Evolutionary conservation across 176 grass and related monocot genomes (phyloP).

Genomic region (Zea mays): DNA sequence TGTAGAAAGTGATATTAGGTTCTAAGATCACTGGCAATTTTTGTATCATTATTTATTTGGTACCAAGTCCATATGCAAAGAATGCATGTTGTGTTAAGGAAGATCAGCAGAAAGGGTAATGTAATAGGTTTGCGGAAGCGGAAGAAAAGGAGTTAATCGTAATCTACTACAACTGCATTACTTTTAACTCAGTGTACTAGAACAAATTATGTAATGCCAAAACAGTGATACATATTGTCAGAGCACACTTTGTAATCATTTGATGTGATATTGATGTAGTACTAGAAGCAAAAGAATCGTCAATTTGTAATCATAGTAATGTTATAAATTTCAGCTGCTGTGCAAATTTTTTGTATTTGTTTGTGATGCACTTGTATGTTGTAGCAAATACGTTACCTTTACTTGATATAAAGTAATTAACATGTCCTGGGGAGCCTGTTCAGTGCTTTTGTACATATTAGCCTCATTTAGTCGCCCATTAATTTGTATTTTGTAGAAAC

Average conservation of each 20-base stretch:
- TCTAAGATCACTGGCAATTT: neutral
- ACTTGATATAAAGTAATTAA: slow-evolving; percentile 9
- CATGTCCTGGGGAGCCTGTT: neutral
- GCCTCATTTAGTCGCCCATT: slow-evolving; percentile 6
- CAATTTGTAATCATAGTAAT: neutral
- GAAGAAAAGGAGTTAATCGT: neutral
- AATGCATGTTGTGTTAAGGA: neutral
- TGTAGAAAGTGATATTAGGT: neutral
- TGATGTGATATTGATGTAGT: neutral
- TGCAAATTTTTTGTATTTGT: neutral
- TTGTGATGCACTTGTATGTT: slow-evolving; percentile 11
- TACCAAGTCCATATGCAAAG: slow-evolving; percentile 1
- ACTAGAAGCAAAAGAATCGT: too few species aligned
- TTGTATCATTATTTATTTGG: neutral
- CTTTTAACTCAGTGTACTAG: neutral
- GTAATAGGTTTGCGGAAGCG: neutral
- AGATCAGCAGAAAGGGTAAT: slow-evolving; percentile 1
- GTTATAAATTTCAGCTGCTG: neutral
- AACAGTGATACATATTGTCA: neutral
- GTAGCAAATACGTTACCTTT: slow-evolving; percentile 2
- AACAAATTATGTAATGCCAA: slow-evolving; percentile 2
- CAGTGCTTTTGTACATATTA: neutral
- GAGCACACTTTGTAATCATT: neutral
- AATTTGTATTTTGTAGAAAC: neutral
- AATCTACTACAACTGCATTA: neutral